Evolutionary conservation across 352 stramenopile species (phyloP).

Genomic region (Phytophthora idaei): DNA sequence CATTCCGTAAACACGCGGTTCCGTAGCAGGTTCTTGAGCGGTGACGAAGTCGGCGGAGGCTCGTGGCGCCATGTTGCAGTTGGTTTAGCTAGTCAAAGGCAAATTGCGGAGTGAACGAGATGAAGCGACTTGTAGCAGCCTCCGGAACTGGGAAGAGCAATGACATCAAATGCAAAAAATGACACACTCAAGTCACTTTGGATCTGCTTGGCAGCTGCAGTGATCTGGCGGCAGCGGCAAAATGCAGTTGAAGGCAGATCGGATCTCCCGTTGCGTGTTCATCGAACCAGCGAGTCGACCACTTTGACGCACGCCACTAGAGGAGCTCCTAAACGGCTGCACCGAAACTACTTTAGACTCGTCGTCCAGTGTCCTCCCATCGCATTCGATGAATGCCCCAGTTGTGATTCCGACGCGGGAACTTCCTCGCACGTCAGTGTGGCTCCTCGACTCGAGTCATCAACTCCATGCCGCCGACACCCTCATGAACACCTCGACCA

Average conservation of each 20-base stretch:
- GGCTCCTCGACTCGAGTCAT: slow-evolving; percentile 13
- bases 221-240: slow-evolving; percentile 2
- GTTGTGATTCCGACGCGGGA: slow-evolving; percentile 14
- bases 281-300: slow-evolving; percentile 14
- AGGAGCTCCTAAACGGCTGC: slow-evolving; percentile 9
- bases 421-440: slow-evolving; percentile 16
- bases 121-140: not conserved
- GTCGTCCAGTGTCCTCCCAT: slow-evolving; percentile 3
- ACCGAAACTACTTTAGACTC: slow-evolving; percentile 5
- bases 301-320: slow-evolving; percentile 11
- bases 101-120: slow-evolving; percentile 25
- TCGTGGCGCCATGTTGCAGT: slow-evolving; percentile 22
- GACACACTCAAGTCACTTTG: slow-evolving; percentile 19
- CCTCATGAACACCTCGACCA: no score
- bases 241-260: not conserved
- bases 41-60: slow-evolving; percentile 18
- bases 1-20: slow-evolving; percentile 18
- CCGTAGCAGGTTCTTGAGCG: slow-evolving; percentile 6
- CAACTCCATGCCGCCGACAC: not conserved
- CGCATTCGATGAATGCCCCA: not conserved
- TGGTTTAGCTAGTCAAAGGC: not conserved
- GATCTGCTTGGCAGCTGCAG: slow-evolving; percentile 18
- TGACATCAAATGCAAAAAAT: slow-evolving; percentile 9
- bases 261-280: slow-evolving; percentile 14
- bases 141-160: not conserved